Conservation (phyloP, 2,329 filamentous ascomycete species). For the Cordyceps fumosorosea region DNA sequence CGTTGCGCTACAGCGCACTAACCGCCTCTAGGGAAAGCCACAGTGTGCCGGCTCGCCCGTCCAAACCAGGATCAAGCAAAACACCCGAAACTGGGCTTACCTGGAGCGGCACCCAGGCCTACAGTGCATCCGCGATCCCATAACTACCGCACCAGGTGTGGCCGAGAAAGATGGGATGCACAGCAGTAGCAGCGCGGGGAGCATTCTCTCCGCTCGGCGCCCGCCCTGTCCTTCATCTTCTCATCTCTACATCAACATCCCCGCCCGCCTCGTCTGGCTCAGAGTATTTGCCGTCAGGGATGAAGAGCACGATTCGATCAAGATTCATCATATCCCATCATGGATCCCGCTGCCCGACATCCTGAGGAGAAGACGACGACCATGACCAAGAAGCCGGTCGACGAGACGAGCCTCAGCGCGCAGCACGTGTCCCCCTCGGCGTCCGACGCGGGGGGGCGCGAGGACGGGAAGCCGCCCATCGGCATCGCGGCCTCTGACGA, state of each 20-base stretch:
- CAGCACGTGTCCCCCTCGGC: not conserved
- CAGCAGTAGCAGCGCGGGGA: not conserved
- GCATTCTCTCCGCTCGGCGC: not conserved
- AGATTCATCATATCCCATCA: not conserved
- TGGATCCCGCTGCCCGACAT: not conserved
- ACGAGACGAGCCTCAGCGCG: not conserved
- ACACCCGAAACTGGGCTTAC: not conserved
- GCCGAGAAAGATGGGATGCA: not conserved
- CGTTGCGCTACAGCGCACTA: slow-evolving; percentile 7
- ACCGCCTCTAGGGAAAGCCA: slow-evolving; percentile 2
- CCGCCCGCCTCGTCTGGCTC: not conserved
- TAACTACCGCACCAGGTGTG: not conserved
- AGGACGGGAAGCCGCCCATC: not conserved
- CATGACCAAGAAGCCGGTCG: not conserved
- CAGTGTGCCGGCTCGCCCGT: not conserved
- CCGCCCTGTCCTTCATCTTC: not conserved
- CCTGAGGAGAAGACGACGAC: not conserved
- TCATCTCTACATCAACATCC: not conserved
- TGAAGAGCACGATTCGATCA: not conserved
- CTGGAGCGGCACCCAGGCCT: not conserved
- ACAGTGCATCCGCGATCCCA: not conserved
- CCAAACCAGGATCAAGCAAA: not conserved
- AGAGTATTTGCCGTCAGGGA: not conserved
- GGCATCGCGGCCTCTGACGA: not conserved
- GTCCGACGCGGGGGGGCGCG: not conserved